Conservation (phyloP, 495 filamentous ascomycete genomes). For the Aspergillus ostianus region DNA sequence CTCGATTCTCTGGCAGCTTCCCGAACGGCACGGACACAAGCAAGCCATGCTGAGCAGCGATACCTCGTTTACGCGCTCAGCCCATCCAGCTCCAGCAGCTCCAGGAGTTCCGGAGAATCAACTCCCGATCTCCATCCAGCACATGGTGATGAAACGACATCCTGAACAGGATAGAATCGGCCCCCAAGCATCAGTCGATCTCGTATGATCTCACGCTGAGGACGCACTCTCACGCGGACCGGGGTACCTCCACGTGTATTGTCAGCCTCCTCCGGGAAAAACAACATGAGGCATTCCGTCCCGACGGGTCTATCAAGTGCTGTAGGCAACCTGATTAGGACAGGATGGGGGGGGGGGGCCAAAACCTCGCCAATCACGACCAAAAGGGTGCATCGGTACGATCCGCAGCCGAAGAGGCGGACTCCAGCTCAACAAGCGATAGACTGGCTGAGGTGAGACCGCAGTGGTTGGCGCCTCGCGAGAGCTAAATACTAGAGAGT, state of each 20-base stretch:
- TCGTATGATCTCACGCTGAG: neutral
- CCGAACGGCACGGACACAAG: neutral
- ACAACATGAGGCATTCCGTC: neutral
- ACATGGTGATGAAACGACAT: neutral
- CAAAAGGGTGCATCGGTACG: too few species aligned
- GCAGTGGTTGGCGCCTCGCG: neutral
- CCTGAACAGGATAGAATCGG: neutral
- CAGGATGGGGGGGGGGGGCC: too few species aligned
- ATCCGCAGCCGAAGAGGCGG: neutral
- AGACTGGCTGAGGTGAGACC: neutral
- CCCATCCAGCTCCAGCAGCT: neutral
- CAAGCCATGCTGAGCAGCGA: neutral
- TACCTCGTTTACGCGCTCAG: neutral
- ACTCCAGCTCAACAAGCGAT: neutral
- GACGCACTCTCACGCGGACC: too few species aligned
- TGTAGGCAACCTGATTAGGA: too few species aligned
- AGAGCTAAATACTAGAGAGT: neutral
- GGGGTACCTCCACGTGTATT: neutral
- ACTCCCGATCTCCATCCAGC: neutral
- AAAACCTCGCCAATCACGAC: too few species aligned
- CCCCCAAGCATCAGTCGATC: neutral
- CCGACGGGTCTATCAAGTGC: too few species aligned
- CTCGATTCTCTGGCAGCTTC: neutral
- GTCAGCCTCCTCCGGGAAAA: neutral
- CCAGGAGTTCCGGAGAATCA: neutral